Evolutionary conservation across 192 early-diverging fungal genomes (phyloP), one percentile per base, ranked within the genome.

Genomic region (Coemansia sp.): DNA sequence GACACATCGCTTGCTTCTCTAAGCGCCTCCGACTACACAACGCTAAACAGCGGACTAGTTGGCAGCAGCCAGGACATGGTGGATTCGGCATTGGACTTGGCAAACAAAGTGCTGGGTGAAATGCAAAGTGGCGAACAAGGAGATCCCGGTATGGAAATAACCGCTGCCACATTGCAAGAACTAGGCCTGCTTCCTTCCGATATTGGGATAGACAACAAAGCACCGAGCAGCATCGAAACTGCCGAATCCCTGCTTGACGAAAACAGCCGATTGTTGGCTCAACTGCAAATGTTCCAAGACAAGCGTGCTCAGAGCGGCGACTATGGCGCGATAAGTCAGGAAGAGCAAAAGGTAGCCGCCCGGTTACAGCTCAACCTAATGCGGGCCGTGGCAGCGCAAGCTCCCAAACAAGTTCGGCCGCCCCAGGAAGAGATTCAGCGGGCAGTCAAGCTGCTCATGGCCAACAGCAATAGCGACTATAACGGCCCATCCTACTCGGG

Each of bases 241-340:
- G 73, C 73, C 0, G 55, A 61, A 48, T 51, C 51, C 14, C 57
- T 77, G 14, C 20, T 77, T 39, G 18, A 11, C 1, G 53, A 56
- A n/a, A 70, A 77, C 26, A 56, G 39, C 32, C 26, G 10, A n/a
- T 47, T 77, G 31, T 48, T 77, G 28, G 53, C 40, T 21, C 48
- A 47, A 43, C 56, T 77, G 23, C 32, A 61, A 4, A 59, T 56
- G 31, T 28, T 70, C 40, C 74, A 77, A 56, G 74, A 77, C 32
- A 17, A 11, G 14, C 63, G 74, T 5, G 74, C 68, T 7, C 46
- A 28, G 11, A 53, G 40, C 53, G 51, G 44, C 15, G 40, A 60
- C 28, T 66, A 56, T 30, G 67, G 47, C 20, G 16, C 42, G 47
- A 57, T 77, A 1, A 58, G 62, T 32, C 41, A 53, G 1, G 63